Evolutionary conservation across 306 rosid genomes (phyloP).

Genomic region (Cucurbita maxima): DNA sequence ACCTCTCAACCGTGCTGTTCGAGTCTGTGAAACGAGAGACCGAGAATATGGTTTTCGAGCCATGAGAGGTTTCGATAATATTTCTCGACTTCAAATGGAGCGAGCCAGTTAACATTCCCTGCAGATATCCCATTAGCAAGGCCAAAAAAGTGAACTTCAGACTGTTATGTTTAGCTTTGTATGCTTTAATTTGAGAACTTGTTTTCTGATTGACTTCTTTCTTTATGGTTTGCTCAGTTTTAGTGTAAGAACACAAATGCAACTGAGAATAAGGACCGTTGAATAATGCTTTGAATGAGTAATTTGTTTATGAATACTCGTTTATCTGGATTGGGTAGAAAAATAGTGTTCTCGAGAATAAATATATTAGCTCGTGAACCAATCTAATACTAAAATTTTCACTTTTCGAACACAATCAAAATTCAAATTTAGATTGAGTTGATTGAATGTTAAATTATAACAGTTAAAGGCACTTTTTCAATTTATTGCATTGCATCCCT

Average conservation of each 20-base stretch:
- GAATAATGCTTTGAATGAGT: not conserved
- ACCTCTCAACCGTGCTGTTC: not conserved
- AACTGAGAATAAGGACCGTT: not conserved
- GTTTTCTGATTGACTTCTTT: not conserved
- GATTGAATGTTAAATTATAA: too few species aligned
- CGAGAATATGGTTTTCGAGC: slow-evolving; percentile 4
- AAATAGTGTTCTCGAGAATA: too few species aligned
- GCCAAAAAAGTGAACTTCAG: not conserved
- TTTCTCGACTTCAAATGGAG: not conserved
- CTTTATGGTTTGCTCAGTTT: not conserved
- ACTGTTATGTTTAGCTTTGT: not conserved
- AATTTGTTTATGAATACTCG: not conserved
- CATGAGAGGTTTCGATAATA: not conserved
- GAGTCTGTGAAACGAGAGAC: slow-evolving; percentile 6
- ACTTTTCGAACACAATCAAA: too few species aligned
- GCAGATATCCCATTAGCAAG: not conserved
- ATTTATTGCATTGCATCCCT: too few species aligned
- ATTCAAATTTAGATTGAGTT: too few species aligned
- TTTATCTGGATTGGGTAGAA: too few species aligned
- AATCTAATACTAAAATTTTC: too few species aligned
- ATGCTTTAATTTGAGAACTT: not conserved
- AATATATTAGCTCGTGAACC: too few species aligned
- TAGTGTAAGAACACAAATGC: not conserved
- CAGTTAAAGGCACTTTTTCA: too few species aligned
- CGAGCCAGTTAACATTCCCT: not conserved